A percentile compares a stretch with the other conserved stretches of the same genome.
Conservation (phyloP, 2,329 filamentous ascomycete genomes). For the Onygena corvina region DNA sequence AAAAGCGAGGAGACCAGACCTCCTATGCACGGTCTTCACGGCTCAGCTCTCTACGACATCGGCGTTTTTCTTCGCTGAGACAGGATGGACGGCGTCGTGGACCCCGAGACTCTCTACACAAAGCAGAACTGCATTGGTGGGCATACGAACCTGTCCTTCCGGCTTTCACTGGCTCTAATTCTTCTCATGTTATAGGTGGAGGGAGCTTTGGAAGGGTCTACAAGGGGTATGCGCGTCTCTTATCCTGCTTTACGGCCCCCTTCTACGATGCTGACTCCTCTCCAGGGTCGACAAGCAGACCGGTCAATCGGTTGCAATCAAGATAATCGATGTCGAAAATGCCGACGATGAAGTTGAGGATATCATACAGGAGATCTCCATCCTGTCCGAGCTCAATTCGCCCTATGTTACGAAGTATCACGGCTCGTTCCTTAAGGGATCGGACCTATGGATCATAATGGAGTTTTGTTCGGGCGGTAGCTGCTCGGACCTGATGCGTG, state of each 20-base stretch:
- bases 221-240: constrained; percentile 58
- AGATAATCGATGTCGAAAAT: constrained; percentile 97
- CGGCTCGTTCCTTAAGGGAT: constrained; percentile 90
- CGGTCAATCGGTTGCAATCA: constrained; percentile 91
- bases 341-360: constrained; percentile 98
- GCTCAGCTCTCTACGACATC: neutral
- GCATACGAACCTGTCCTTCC: constrained; percentile 19
- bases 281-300: constrained; percentile 85
- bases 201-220: constrained; percentile 98
- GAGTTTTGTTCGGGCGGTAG: constrained; percentile 96
- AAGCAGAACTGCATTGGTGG: constrained; percentile 81
- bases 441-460: constrained; percentile 98
- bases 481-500: constrained; percentile 91
- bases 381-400: constrained; percentile 88
- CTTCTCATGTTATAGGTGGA: constrained; percentile 53
- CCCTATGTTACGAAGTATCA: constrained; percentile 97
- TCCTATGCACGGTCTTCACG: neutral
- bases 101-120: constrained; percentile 84
- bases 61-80: neutral
- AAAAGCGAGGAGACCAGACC: neutral
- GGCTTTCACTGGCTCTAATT: too few species aligned
- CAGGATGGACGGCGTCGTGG: constrained; percentile 45
- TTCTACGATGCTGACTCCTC: constrained; percentile 7
- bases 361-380: constrained; percentile 97
- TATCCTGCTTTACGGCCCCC: constrained; percentile 2